These are phyloP conservation scores for Marchantia paleacea DNA, from an alignment of 225 moss, liverwort and hornwort genomes.

Conservation along the genomic window DNA sequence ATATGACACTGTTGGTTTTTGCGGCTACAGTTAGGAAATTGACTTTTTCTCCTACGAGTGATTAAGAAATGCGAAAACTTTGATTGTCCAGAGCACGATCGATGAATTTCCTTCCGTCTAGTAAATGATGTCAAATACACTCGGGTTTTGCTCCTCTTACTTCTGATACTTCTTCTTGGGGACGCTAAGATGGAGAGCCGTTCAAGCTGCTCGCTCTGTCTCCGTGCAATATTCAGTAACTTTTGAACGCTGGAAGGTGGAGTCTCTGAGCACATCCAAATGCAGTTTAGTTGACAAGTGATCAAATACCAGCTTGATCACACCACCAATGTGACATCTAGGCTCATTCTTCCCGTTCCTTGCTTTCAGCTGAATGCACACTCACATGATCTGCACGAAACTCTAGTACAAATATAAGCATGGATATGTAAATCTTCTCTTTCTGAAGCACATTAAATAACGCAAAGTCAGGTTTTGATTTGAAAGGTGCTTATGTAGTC, in stretches of 20 bases:
- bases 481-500: not conserved
- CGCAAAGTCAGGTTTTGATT: not conserved
- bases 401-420: not conserved
- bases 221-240: constrained; percentile 34
- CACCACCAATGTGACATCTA: not conserved
- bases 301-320: not conserved
- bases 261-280: constrained; percentile 9
- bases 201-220: constrained; percentile 43
- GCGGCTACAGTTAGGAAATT: too few relatives aligned
- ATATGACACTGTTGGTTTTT: too few relatives aligned
- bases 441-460: not conserved
- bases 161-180: constrained; percentile 12
- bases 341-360: not conserved
- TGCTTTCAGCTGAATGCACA: not conserved
- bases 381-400: not conserved
- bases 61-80: too few relatives aligned
- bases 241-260: constrained; percentile 29
- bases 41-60: too few relatives aligned
- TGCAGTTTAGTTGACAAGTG: not conserved
- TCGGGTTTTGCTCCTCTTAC: not conserved
- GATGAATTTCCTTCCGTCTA: too few relatives aligned
- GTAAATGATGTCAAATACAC: too few relatives aligned
- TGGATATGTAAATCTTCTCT: not conserved
- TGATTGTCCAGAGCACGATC: too few relatives aligned
- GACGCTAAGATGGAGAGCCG: constrained; percentile 10